Percentiles rank a stretch among this genome's conserved stretches.
Evolutionary conservation across 805 yeast species (phyloP).

Genomic region (Zygosaccharomyces siamensis): DNA sequence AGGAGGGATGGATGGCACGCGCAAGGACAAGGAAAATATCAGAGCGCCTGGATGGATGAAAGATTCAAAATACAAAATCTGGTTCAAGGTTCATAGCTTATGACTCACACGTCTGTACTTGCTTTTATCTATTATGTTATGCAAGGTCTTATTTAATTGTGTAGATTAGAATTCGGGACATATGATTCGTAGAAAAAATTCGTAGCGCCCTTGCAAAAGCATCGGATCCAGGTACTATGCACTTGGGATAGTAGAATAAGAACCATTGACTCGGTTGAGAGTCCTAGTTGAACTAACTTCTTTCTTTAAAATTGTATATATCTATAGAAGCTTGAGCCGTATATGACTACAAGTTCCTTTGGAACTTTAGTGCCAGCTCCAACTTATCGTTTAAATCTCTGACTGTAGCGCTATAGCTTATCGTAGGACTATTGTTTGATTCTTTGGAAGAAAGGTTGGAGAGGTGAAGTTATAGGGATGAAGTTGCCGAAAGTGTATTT

Average conservation of each 20-base stretch:
- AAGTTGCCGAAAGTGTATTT: slow-evolving; percentile 11
- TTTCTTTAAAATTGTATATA: not conserved
- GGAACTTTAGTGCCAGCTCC: not conserved
- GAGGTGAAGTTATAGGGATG: not conserved
- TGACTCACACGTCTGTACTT: too few species aligned
- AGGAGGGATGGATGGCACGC: not conserved
- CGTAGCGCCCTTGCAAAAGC: not conserved
- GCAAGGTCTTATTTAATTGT: not conserved
- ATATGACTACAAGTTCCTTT: not conserved
- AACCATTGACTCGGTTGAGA: not conserved
- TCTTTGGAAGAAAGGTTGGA: too few species aligned
- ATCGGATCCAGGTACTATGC: not conserved
- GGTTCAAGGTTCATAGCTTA: too few species aligned
- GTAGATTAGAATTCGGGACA: not conserved
- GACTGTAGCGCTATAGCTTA: too few species aligned
- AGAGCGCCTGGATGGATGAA: not conserved
- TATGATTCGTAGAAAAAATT: not conserved
- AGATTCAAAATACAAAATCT: not conserved
- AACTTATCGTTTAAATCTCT: too few species aligned
- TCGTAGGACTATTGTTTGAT: not conserved
- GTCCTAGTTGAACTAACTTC: not conserved
- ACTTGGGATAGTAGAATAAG: not conserved
- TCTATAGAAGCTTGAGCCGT: not conserved
- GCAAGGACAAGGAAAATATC: not conserved
- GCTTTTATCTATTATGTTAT: not conserved